Conservation (phyloP, 495 filamentous ascomycete species). For the Xylaria flabelliformis region DNA sequence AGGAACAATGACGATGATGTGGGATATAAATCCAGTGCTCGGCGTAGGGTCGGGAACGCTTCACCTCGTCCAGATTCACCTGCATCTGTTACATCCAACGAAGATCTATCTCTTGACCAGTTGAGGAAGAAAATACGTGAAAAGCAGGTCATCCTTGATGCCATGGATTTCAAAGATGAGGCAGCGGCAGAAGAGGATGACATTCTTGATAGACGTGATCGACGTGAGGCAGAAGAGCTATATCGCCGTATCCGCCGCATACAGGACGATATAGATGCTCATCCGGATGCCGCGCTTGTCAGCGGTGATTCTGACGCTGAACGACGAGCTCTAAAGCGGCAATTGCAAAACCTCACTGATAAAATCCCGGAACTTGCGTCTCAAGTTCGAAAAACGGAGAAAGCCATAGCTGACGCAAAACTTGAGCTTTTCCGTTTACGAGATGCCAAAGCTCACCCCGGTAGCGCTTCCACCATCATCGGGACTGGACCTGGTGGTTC, state of each 20-base stretch:
- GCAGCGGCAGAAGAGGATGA: constrained; percentile 90
- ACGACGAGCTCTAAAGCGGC: constrained; percentile 80
- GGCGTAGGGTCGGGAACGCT: constrained; percentile 77
- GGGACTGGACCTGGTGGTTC: constrained; percentile 92
- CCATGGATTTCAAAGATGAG: constrained; percentile 96
- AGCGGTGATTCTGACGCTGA: constrained; percentile 85
- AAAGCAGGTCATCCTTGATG: constrained; percentile 94
- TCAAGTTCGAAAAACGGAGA: constrained; percentile 87
- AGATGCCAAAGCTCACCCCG: constrained; percentile 91
- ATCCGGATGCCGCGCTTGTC: constrained; percentile 79
- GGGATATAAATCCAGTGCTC: constrained; percentile 92
- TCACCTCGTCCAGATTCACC: constrained; percentile 80
- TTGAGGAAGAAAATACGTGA: constrained; percentile 92
- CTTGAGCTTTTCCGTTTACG: constrained; percentile 92
- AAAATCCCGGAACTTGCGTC: constrained; percentile 91
- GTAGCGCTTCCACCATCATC: constrained; percentile 80
- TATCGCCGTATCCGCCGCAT: constrained; percentile 91
- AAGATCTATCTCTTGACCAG: constrained; percentile 86
- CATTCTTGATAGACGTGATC: constrained; percentile 85
- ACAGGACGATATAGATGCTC: constrained; percentile 94
- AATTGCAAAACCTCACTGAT: constrained; percentile 87
- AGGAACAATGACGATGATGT: constrained; percentile 92
- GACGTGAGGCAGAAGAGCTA: constrained; percentile 90
- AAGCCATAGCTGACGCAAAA: constrained; percentile 88
- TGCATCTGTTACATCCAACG: constrained; percentile 70